Evolutionary conservation across 129 eudicot genomes (phyloP), one percentile per base, ranked within the genome.

Genomic region (Dittrichia graveolens): DNA sequence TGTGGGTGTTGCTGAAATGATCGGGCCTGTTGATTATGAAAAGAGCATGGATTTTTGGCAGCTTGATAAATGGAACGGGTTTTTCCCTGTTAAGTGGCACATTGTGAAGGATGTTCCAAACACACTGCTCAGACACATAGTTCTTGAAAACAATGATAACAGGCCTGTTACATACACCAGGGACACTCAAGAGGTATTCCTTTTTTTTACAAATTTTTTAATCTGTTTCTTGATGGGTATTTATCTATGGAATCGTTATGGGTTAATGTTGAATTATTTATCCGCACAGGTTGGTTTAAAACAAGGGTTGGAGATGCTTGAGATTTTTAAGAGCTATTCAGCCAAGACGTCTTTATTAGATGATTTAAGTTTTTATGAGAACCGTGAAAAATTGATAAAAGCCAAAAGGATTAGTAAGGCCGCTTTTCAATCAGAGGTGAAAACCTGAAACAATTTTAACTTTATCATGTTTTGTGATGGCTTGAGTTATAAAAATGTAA

Each of bases 1-100:
- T 84, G 85, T 93, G 5, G 98, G 98, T 61, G 84, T 89, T 4
- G 98, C 98, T 50, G 96, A 93, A 80, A 93, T 93, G 98, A 49
- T 79, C 18, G 98, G 96, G 19, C 82, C 72, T 3, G 90, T 93
- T 53, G 98, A 93, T 81, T 93, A 87, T 42, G 83, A 74, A 60
- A 93, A 89, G 63, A 89, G 74, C 62, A 89, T 93, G 96, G 91
- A 85, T 80, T 93, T 89, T 56, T 93, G 98, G 98, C 98, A 93
- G 87, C 90, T 77, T 53, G 98, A 93, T 61, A 93, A 93, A 80
- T 93, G 98, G 96, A 93, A 62, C 10, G 98, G 98, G 1, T 89
- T 85, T 73, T 93, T 93, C 61, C 96, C 98, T 0, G 85, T 93
- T 4, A 93, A 87, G 88, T 93, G 98, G 98, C 98, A 93, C 68